Base-by-base conservation (phyloP, 371 early-diverging fungal species). In the Paraphysoderma sedebokerense region DNA sequence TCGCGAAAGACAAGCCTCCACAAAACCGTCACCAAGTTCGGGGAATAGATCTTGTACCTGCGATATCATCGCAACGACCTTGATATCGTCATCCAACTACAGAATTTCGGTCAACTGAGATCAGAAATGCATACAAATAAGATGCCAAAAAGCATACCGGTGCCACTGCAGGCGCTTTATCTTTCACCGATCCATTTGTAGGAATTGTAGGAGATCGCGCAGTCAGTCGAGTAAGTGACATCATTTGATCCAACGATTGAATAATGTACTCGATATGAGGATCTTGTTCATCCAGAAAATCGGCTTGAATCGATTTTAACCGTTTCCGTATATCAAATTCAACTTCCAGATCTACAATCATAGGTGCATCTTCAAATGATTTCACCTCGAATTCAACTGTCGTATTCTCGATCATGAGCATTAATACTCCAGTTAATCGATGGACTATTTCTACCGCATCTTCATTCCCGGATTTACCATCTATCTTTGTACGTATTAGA, bases 21-120 rank as follows among this genome's bases (percentile, higher is more conserved):
- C 70, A 54, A 88, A 88, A 1, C 90, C 88, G 26, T 80, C 83
- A 12, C 87, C 89, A 12, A 88, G 61, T 39, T 84, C 84, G 0
- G 90, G 84, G 42, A 91, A 83, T 34, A 91, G 40, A 46, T 90
- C 90, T 33, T 76, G 77, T 0, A 91, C 59, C 51, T 87, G 83
- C 0, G 79, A 76, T 26, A 90, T 79, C 13, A 74, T 64, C 9
- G 65, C 52, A 17, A 64, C 63, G 8, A 66, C 66, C 48, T 63
- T 62, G 47, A 77, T 52, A 50, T 66, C 64, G 15, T 67, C 70
- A 27, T 53, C 70, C 57, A 41, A 48, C 31, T 40, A 51, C 0
- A 28, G 28, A 33, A n/a, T n/a, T n/a, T n/a, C n/a, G n/a, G n/a
- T n/a, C n/a, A n/a, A n/a, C n/a, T 9, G 19, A 26, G 32, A 44